Evolutionary conservation across 805 yeast genomes (phyloP).

Genomic region (Tetrapisispora phaffii): DNA sequence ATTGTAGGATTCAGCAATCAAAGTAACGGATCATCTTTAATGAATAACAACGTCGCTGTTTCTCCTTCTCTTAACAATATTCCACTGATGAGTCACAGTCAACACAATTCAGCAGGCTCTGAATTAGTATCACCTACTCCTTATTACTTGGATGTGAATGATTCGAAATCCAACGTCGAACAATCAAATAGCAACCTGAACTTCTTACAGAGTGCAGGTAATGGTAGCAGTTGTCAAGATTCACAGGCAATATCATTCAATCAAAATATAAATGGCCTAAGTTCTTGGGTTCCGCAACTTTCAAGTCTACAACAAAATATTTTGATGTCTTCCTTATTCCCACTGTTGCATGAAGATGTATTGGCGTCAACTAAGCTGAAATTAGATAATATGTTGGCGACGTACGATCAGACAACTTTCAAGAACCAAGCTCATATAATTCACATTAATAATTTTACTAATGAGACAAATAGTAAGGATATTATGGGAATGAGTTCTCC

Average conservation of each 20-base stretch:
- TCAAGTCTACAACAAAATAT: conserved; percentile 42
- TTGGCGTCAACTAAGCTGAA: conserved; percentile 40
- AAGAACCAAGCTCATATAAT: neutral
- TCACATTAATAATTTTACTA: neutral
- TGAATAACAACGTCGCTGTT: neutral
- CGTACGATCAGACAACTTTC: neutral
- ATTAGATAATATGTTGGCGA: conserved; percentile 29
- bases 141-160: neutral
- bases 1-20: neutral
- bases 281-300: conserved; percentile 43
- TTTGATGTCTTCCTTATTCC: conserved; percentile 45
- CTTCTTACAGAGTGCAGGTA: conserved; percentile 3
- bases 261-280: conserved; percentile 41
- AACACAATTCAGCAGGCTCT: conserved; percentile 22
- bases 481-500: conserved; percentile 10
- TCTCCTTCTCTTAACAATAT: neutral
- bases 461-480: neutral
- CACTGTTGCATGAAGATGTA: conserved; percentile 42
- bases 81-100: neutral
- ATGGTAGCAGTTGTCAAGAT: conserved; percentile 1
- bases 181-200: neutral
- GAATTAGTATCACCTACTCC: conserved; percentile 14
- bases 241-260: conserved; percentile 31
- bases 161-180: neutral
- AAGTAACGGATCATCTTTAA: neutral